These are phyloP conservation scores for Amoeboaphelidium occidentale DNA, from an alignment of 371 early-diverging fungal species.

Conservation along the genomic window DNA sequence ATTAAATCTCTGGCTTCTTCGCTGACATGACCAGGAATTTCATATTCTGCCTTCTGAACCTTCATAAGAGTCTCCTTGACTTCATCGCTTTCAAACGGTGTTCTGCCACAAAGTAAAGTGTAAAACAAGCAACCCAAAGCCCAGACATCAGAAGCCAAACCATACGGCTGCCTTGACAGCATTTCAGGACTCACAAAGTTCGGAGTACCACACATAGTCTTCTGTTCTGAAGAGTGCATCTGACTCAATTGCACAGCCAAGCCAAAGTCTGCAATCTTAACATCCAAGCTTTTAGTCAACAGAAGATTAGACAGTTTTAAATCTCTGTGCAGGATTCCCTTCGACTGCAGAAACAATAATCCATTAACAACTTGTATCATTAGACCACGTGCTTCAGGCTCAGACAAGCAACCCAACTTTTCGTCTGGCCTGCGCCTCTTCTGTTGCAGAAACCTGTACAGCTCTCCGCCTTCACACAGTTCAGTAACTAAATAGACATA, in stretches of 20 bases:
- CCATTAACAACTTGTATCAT: conserved; percentile 24
- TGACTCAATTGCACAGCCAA: conserved; percentile 21
- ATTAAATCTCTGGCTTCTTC: conserved; percentile 53
- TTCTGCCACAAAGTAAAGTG: conserved; percentile 31
- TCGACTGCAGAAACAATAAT: conserved; percentile 26
- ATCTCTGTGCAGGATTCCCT: conserved; percentile 38
- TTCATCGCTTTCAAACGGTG: conserved; percentile 27
- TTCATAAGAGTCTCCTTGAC: conserved; percentile 20
- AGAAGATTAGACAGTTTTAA: conserved; percentile 43
- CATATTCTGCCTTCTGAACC: conserved; percentile 15
- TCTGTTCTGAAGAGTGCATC: conserved; percentile 14
- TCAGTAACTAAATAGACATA: conserved; percentile 56
- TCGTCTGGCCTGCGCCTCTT: conserved; percentile 2
- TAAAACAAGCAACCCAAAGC: conserved; percentile 31
- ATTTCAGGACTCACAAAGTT: conserved; percentile 49
- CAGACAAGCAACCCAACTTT: conserved; percentile 6
- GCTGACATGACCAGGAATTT: conserved; percentile 18
- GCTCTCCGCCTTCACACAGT: conserved; percentile 34
- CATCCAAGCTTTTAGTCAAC: conserved; percentile 21
- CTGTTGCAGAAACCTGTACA: conserved; percentile 28
- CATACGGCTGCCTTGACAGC: conserved; percentile 23
- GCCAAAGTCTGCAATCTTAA: conserved; percentile 52
- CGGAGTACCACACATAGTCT: conserved; percentile 49
- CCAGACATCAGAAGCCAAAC: conserved; percentile 35
- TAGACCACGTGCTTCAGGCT: conserved; percentile 26